Base-by-base conservation (phyloP, 2,329 filamentous ascomycete genomes). In the Penicillium sp. region DNA sequence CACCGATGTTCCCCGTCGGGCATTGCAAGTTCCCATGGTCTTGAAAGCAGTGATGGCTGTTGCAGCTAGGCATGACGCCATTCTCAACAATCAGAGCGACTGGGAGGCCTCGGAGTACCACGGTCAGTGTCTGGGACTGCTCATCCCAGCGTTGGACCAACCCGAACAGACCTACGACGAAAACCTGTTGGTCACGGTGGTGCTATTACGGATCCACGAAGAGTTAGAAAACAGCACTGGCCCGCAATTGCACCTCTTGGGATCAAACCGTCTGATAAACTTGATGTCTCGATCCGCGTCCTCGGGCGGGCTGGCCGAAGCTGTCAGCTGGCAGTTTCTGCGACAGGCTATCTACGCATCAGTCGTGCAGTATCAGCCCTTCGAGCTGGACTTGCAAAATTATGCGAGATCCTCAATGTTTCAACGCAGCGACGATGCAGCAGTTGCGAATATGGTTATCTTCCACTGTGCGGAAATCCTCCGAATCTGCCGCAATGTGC, bases 201-300 rank as follows among this genome's bases (percentile, higher is more conserved):
- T 83, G 8, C 76, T 83, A 6, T 68, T 83, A 22, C 77, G 82
- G 0, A 73, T 83, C 5, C 82, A 83, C 56, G 82, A 83, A 65
- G 82, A 83, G 66, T 60, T 76, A 56, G 72, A 74, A 38, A 64
- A 65, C 19, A 65, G 49, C 1, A 68, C 68, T 3, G 77, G 79
- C 30, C 70, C 76, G 25, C 70, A 74, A 49, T 73, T 73, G 25
- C 78, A 80, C 51, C 70, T 78, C 6, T 63, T 76, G 10, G 78
- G 77, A 1, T 77, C 76, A 1, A 78, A 74, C 35, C 70, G 75
- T 6, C 68, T 80, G 0, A 71, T 80, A 19, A 77, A 76, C 8
- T 70, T 73, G 1, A 75, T 79, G 60, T 74, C 77, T 5, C 73
- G 69, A 22, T 78, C 78, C 6, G 77, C 76, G 2, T 73, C 73